Percentiles rank a stretch among this genome's conserved stretches.
Evolutionary conservation across 169 alveolate genomes (phyloP).

Genomic region (Plasmodium adleri): DNA sequence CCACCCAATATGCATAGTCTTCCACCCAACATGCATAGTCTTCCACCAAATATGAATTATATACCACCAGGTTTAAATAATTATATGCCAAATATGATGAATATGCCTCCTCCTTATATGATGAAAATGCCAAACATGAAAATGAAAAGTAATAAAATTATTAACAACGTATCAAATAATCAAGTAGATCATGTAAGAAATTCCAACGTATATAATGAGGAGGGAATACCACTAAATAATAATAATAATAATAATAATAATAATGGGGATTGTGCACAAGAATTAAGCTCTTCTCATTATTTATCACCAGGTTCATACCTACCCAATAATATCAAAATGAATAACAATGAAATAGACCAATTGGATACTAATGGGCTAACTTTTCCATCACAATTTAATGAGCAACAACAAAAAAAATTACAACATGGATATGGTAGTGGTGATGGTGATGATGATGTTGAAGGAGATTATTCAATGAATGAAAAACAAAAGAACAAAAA

Average conservation of each 20-base stretch:
- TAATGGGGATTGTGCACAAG: not conserved
- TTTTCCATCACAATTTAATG: not conserved
- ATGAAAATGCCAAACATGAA: slow-evolving; percentile 26
- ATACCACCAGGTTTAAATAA: slow-evolving; percentile 4
- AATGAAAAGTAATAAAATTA: slow-evolving; percentile 55
- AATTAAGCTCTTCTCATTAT: not conserved
- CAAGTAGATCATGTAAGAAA: not conserved
- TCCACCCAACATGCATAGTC: slow-evolving; percentile 14
- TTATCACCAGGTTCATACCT: slow-evolving; percentile 14
- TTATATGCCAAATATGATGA: not conserved
- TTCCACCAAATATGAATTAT: slow-evolving; percentile 43
- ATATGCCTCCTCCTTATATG: slow-evolving; percentile 52
- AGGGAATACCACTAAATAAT: not conserved
- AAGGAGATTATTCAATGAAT: not conserved
- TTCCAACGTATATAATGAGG: not conserved
- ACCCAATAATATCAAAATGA: slow-evolving; percentile 3
- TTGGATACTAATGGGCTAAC: not conserved
- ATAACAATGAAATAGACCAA: slow-evolving; percentile 8
- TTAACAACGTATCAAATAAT: not conserved
- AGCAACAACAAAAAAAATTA: slow-evolving; percentile 1
- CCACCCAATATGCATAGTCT: slow-evolving; percentile 46
- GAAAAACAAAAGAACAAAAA: not conserved
- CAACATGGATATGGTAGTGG: no score
- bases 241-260: slow-evolving; percentile 6
- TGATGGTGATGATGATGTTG: not conserved